Base-by-base conservation (phyloP, 345 rosid species). In the Bruguiera sexangula region DNA sequence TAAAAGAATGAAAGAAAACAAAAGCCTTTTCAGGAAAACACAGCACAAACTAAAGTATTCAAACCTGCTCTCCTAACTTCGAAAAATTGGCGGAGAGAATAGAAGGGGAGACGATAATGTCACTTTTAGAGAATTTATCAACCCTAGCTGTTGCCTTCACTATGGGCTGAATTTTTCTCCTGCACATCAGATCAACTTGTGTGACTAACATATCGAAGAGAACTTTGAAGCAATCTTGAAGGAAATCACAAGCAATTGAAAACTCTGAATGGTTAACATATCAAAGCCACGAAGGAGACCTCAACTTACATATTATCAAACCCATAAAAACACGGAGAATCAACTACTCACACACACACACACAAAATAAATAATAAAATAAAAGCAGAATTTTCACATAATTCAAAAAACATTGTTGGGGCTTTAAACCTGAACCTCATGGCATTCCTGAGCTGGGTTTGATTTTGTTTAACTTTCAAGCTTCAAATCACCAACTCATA, bases 71-170 rank as follows among this genome's bases (percentile, higher is more conserved):
- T 43, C 99, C 96, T 72, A 95, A 78, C 80, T 90, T 95, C 1
- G 99, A 43, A 50, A 95, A 95, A 79, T 95, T 92, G 48, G 97
- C 97, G 1, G 97, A 95, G 75, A 92, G 93, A 75, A 95, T 95
- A 3, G 97, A 95, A 39, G 97, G 99, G 77, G 97, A 92, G 64
- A 95, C 92, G 46, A 95, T 86, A 61, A 95, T 80, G 77, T 95
- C 93, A 48, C 83, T 88, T 82, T 95, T 95, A 6, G 96, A 95
- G 92, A 84, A 95, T 82, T 84, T 91, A 78, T 92, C 99, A 50
- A 95, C 96, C 37, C 97, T 94, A 74, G 93, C 16, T 18, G 93
- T 67, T 65, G 97, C 99, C 86, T 83, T 95, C 69, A 92, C 93
- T 64, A 83, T 59, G 6, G 87, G 81, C 34, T 66, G 76, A 76